Base-by-base conservation (phyloP, 805 yeast species). In the Cyberlindnera subsufficiens region DNA sequence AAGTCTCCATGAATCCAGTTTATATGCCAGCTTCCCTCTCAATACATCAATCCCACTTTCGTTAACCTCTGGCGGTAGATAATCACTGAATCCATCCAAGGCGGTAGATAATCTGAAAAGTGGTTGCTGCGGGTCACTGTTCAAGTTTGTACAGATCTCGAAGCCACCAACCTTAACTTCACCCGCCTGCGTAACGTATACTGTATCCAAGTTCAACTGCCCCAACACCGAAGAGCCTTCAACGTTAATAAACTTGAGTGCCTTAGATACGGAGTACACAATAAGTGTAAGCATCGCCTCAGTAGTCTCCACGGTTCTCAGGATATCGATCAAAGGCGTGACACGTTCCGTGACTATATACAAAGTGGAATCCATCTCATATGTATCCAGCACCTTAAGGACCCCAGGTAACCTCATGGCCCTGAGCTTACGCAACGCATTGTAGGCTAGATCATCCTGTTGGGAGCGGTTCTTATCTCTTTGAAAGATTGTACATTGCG, bases 141-240 rank as follows among this genome's bases (percentile, higher is more conserved):
- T 65, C 35, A 74, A 58, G 42, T 68, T 74, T 2, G 82, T 71
- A 30, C 78, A 63, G 1, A 82, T 60, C 60, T 90, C 97, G 54
- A 89, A 79, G 1, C 96, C 96, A 45, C 85, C 84, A 22, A 90
- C 58, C 45, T 78, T 82, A 91, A 96, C 87, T 55, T 85, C 95
- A 13, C 96, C 96, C 14, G 69, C 56, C 27, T 70, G 74, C 42
- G 76, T 82, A 14, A 86, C 79, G 58, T 67, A 89, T 1, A 90
- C 72, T 1, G 85, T 75, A 33, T 74, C 68, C 16, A 65, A 51
- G 44, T 75, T 70, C 11, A 87, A 50, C 45, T 78, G 78, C 6
- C 89, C 91, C 55, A 86, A 83, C 6, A 83, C 66, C 20, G 82
- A 75, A 6, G 68, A 14, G 2, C 66, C 72, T 45, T 77, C 84